Percentiles rank a stretch among this genome's conserved stretches.
phyloP scores from a whole-genome alignment of 2,329 filamentous ascomycete genomes.

The Tolypocladium tropicale region DNA sequence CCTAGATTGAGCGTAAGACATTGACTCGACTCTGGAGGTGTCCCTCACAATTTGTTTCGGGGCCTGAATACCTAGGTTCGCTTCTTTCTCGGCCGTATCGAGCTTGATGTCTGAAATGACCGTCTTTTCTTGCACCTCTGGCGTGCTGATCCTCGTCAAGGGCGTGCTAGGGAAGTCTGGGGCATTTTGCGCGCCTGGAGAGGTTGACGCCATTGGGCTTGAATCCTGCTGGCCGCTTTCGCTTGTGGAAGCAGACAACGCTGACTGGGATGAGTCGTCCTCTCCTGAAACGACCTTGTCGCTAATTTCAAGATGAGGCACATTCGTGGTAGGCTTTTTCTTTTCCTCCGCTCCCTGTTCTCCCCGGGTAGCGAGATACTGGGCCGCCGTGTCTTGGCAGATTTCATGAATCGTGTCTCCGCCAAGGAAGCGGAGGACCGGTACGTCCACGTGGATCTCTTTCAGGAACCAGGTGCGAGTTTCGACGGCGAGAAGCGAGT shows the following conservation, averaged over 20 bases:
- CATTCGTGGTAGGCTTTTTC: neutral
- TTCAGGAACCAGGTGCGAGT: constrained; percentile 39
- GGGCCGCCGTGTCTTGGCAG: neutral
- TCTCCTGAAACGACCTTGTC: neutral
- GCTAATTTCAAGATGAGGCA: neutral
- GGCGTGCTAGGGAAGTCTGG: neutral
- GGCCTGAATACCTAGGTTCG: neutral
- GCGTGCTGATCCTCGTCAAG: neutral
- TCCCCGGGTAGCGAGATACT: neutral
- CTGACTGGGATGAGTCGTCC: neutral
- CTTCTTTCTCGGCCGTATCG: neutral
- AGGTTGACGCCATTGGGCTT: neutral
- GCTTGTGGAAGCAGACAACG: neutral
- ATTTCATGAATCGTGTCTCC: neutral
- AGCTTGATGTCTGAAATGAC: neutral
- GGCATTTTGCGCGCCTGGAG: neutral
- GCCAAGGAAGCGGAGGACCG: constrained; percentile 28
- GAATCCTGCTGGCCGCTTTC: neutral
- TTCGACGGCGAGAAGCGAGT: constrained; percentile 18
- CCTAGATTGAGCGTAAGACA: neutral
- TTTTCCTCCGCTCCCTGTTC: neutral
- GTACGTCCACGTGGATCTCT: constrained; percentile 30
- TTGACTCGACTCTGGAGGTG: neutral
- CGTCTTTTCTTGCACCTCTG: neutral
- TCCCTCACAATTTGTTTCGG: neutral